Conservation (phyloP, 495 filamentous ascomycete species). For the Podospora comata region DNA sequence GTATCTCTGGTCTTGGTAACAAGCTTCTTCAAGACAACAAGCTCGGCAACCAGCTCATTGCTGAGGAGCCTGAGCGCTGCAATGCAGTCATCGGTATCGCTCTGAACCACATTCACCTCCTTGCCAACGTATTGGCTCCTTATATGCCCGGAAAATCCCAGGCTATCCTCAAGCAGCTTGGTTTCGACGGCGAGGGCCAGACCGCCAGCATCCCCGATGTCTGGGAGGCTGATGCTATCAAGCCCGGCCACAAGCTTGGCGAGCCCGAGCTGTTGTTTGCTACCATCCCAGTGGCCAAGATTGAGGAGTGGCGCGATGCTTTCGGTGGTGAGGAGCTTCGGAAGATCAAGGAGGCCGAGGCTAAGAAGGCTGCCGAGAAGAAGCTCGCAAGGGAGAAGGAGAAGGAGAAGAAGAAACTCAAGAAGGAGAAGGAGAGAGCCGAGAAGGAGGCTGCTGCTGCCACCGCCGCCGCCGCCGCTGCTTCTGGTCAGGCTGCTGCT, state of each 20-base stretch:
- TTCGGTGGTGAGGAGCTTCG: constrained; percentile 71
- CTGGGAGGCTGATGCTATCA: constrained; percentile 60
- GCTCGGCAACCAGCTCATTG: constrained; percentile 51
- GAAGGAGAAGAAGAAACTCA: constrained; percentile 31
- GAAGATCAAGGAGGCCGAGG: constrained; percentile 32
- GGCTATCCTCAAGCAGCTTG: constrained; percentile 70
- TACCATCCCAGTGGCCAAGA: constrained; percentile 55
- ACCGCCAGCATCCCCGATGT: constrained; percentile 65
- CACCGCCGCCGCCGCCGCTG: constrained; percentile 12
- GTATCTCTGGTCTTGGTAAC: constrained; percentile 63
- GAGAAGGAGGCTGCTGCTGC: constrained; percentile 20
- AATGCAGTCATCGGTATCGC: constrained; percentile 77
- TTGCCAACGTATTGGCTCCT: constrained; percentile 70
- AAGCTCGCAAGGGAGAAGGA: constrained; percentile 30
- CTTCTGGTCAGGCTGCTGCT: constrained; percentile 12
- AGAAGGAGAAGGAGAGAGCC: constrained; percentile 22
- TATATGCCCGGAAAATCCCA: constrained; percentile 81
- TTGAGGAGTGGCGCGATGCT: constrained; percentile 72
- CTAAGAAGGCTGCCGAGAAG: constrained; percentile 27
- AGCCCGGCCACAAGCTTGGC: constrained; percentile 75
- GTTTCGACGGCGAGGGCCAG: constrained; percentile 21
- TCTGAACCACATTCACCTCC: constrained; percentile 76
- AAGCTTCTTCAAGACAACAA: constrained; percentile 82
- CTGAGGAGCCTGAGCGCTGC: constrained; percentile 67
- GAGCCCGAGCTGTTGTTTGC: constrained; percentile 80